Conservation (phyloP, 1,284 basidiomycete genomes). For the Amylostereum areolatum region DNA sequence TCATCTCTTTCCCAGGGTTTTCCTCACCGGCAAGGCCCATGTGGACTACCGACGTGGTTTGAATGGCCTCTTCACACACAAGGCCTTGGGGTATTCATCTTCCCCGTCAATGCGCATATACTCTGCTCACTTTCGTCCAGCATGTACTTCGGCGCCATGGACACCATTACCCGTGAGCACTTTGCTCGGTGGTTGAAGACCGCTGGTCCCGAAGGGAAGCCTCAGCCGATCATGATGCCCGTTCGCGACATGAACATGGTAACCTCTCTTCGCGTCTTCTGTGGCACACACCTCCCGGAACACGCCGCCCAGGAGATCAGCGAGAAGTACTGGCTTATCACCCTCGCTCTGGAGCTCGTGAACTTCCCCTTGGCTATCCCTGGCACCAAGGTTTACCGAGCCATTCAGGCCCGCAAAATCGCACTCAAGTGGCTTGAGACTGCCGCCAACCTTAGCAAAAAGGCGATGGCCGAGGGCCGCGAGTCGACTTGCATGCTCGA, state of each 20-base stretch:
- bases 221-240: conserved; percentile 81
- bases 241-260: conserved; percentile 97
- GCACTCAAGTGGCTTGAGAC: conserved; percentile 82
- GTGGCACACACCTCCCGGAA: conserved; percentile 85
- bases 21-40: conserved; percentile 91
- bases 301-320: conserved; percentile 77
- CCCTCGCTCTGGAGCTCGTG: conserved; percentile 92
- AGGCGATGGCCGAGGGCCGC: conserved; percentile 75
- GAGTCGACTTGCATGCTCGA: conserved; percentile 91
- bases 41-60: conserved; percentile 92
- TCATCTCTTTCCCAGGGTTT: conserved; percentile 62
- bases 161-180: conserved; percentile 77
- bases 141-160: conserved; percentile 86
- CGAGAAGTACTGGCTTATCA: conserved; percentile 96
- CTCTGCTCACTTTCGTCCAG: conserved; percentile 31
- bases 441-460: conserved; percentile 79
- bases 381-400: conserved; percentile 95
- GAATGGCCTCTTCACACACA: conserved; percentile 91
- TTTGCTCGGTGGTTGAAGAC: conserved; percentile 68
- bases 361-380: conserved; percentile 97
- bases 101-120: conserved; percentile 12
- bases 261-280: conserved; percentile 93
- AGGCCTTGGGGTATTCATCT: conserved; percentile 71
- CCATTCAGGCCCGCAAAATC: conserved; percentile 88
- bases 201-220: conserved; percentile 39